Base-by-base conservation (phyloP, 2,329 filamentous ascomycete genomes). In the Dactylellina leptospora region DNA sequence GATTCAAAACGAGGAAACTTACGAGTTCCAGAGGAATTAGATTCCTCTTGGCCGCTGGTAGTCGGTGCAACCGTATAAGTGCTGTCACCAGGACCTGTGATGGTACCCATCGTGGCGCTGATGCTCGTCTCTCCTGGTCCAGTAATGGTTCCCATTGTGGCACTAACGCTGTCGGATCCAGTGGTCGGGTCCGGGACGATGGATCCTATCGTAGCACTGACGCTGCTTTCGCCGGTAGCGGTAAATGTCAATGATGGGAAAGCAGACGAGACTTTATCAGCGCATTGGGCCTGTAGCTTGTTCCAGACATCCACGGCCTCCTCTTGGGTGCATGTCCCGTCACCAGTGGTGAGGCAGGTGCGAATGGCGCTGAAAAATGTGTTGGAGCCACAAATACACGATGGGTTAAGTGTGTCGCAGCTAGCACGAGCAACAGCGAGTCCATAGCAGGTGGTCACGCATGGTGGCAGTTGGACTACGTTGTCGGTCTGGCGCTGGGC, bases 341-440 rank as follows among this genome's bases (percentile, higher is more conserved):
- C 66, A n/a, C 51, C 51, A 2, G 58, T 62, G 5, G 42, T 58
- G 22, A 71, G 44, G 27, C 66, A 71, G 22, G 48, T 71, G 20
- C 66, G 51, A 11, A 71, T 45, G 36, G 51, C 58, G 27, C 30
- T 63, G 36, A 71, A 63, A 20, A 71, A 71, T n/a, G 58, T 54
- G 20, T 63, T 63, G 9, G 66, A 71, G 18, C 66, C 66, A 36
- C 66, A 71, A 33, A 71, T 71, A 23, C 66, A 71, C 10, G 66
- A 58, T 22, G 66, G 66, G n/a, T 51, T 56, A 27, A 71, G 66
- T 11, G 58, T 63, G 25, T 71, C 66, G 51, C 66, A 71, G 58
- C 30, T 71, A 3, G 66, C 66, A n/a, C 66, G 66, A 13, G 58
- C 66, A 6, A 71, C 33, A 13, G 66, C 66, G 13, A 71, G 58